phyloP scores from a whole-genome alignment of 1,139 yeast genomes.

The Saccharomyces hybrid region DNA sequence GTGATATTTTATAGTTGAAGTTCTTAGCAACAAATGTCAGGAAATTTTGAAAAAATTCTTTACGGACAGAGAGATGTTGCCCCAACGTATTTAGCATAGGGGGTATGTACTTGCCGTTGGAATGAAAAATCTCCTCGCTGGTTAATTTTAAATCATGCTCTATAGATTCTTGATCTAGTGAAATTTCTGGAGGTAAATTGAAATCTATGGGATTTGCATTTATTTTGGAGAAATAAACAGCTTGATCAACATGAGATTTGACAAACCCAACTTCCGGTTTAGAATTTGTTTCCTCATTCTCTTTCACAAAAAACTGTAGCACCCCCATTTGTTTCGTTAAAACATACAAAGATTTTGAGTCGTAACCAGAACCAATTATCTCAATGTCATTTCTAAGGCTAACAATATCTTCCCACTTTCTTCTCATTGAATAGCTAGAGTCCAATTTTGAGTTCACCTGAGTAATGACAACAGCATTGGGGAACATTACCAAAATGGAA shows the following conservation, averaged over 20 bases:
- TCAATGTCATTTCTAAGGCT: slow-evolving; percentile 46
- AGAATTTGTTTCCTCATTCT: slow-evolving; percentile 11
- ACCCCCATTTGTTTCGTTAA: slow-evolving; percentile 58
- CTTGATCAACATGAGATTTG: slow-evolving; percentile 75
- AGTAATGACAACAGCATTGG: slow-evolving; percentile 54
- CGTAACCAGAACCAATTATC: slow-evolving; percentile 57
- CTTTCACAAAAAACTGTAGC: slow-evolving; percentile 44
- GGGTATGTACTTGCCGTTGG: slow-evolving; percentile 41
- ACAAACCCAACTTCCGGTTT: slow-evolving; percentile 33
- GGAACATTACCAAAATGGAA: slow-evolving; percentile 57
- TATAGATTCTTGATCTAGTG: slow-evolving; percentile 34
- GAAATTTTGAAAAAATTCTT: slow-evolving; percentile 36
- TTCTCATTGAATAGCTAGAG: slow-evolving; percentile 35
- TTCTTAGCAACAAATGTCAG: slow-evolving; percentile 41
- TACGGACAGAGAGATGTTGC: slow-evolving; percentile 40
- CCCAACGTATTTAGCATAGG: slow-evolving; percentile 37
- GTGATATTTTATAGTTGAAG: slow-evolving; percentile 36
- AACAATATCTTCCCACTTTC: slow-evolving; percentile 75
- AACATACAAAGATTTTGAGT: slow-evolving; percentile 43
- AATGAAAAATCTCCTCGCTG: slow-evolving; percentile 46
- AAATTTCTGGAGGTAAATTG: slow-evolving; percentile 36
- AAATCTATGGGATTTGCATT: slow-evolving; percentile 48
- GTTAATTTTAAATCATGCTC: slow-evolving; percentile 45
- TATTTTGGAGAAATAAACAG: slow-evolving; percentile 44
- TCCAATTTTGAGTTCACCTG: slow-evolving; percentile 50